Evolutionary conservation across 2,329 filamentous ascomycete genomes (phyloP).

Genomic region (Trichoderma asperellum): DNA sequence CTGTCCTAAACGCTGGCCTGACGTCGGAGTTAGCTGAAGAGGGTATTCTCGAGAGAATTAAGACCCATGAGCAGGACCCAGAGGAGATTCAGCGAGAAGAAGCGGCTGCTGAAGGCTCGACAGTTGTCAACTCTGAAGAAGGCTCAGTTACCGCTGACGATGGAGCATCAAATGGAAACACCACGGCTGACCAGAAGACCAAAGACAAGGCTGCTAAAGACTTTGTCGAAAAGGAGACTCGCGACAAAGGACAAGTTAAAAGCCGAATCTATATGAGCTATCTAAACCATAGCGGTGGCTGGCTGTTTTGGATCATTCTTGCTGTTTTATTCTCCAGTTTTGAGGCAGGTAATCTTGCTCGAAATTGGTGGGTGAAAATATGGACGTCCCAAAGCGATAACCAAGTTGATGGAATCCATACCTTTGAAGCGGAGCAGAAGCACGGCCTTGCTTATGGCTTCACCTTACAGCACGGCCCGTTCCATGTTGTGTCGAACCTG

Average conservation of each 20-base stretch:
- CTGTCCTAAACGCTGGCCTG: conserved; percentile 64
- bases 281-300: conserved; percentile 67
- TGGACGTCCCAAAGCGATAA: conserved; percentile 54
- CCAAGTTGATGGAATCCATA: conserved; percentile 25
- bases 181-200: conserved; percentile 51
- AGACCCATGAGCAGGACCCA: conserved; percentile 56
- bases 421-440: conserved; percentile 34
- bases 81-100: conserved; percentile 53
- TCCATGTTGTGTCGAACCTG: conserved; percentile 45
- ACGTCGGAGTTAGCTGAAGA: conserved; percentile 66
- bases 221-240: conserved; percentile 76
- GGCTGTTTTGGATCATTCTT: conserved; percentile 61
- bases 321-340: conserved; percentile 58
- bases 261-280: conserved; percentile 69
- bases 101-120: conserved; percentile 47
- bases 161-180: conserved; percentile 43
- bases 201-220: conserved; percentile 59
- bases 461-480: conserved; percentile 51
- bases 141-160: conserved; percentile 49
- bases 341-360: conserved; percentile 60
- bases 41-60: conserved; percentile 60
- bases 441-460: conserved; percentile 51
- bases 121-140: conserved; percentile 60
- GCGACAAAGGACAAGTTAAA: conserved; percentile 71
- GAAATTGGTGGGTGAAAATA: conserved; percentile 66